phyloP scores from a whole-genome alignment of 1,139 yeast genomes.

The Zygosaccharomyces pseudobailii region DNA sequence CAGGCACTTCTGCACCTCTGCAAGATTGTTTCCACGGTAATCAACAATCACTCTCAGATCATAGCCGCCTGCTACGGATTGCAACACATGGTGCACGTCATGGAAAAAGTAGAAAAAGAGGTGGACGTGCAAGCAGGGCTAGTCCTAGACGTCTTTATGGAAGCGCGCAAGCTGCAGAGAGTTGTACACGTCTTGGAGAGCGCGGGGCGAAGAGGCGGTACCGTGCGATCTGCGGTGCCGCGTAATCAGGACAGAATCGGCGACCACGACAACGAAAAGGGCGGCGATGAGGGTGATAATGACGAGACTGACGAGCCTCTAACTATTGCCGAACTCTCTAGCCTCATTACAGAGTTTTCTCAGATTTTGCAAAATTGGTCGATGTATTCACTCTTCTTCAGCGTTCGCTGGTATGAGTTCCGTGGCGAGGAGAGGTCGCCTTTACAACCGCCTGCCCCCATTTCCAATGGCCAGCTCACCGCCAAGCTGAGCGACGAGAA shows the following conservation, averaged over 20 bases:
- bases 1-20: conserved; percentile 69
- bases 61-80: conserved; percentile 69
- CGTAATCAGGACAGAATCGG: not conserved
- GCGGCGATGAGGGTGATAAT: conserved; percentile 17
- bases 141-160: conserved; percentile 70
- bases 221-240: not conserved
- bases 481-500: conserved; percentile 49
- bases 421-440: conserved; percentile 24
- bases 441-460: conserved; percentile 47
- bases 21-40: conserved; percentile 79
- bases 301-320: conserved; percentile 28
- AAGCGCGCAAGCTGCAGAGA: conserved; percentile 49
- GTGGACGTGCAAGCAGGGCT: conserved; percentile 89
- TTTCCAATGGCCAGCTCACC: conserved; percentile 57
- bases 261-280: conserved; percentile 1
- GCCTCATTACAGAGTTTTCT: conserved; percentile 61
- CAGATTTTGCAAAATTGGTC: conserved; percentile 84
- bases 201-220: not conserved
- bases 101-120: conserved; percentile 73
- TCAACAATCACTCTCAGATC: conserved; percentile 79
- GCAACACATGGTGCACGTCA: conserved; percentile 59
- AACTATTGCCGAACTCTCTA: conserved; percentile 42
- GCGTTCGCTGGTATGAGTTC: conserved; percentile 56
- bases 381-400: conserved; percentile 70
- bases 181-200: conserved; percentile 47